Evolutionary conservation across 768 basidiomycete species (phyloP), one percentile per base, ranked within the genome.

Genomic region (Lactarius hengduanensis): DNA sequence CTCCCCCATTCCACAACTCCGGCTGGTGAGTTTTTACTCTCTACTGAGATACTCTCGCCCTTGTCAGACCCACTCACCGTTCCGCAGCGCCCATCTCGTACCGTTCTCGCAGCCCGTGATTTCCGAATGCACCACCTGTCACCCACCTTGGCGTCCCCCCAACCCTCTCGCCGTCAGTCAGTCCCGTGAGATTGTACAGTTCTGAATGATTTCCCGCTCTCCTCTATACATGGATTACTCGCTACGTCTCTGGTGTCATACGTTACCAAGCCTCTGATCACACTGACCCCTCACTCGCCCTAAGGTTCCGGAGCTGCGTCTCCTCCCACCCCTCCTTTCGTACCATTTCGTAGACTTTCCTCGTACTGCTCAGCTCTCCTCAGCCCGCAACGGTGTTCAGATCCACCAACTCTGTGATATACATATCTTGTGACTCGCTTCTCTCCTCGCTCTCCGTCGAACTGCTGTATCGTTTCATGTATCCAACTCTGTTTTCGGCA

Each of bases 341-440:
- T 62, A 41, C n/a, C 61, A 54, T 36, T 50, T 18, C 30, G 47
- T 62, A 67, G 61, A 66, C 62, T 30, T 30, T 58, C 28, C 32
- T 59, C 58, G 50, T 60, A 53, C 53, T 8, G 43, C 62, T 63
- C 61, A 28, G 22, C 58, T n/a, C 38, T 43, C 43, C 34, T 59
- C 43, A 45, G 18, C 58, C 30, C 45, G 58, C 66, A 67, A 63
- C 58, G 62, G 66, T 63, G 59, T 54, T 62, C 57, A 58, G 38
- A 22, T 26, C 15, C 54, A 60, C 66, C 62, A 41, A 67, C 61
- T 56, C 66, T 67, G 66, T 67, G 66, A 67, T 47, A 67, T 67
- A 67, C 66, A 67, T 66, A 54, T 36, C 50, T 40, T 62, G 65
- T 66, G 65, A 58, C 38, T 50, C 30, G 22, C 50, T 53, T 26